Base-by-base conservation (phyloP, 2,329 filamentous ascomycete genomes). In the Pseudogymnoascus sp. region DNA sequence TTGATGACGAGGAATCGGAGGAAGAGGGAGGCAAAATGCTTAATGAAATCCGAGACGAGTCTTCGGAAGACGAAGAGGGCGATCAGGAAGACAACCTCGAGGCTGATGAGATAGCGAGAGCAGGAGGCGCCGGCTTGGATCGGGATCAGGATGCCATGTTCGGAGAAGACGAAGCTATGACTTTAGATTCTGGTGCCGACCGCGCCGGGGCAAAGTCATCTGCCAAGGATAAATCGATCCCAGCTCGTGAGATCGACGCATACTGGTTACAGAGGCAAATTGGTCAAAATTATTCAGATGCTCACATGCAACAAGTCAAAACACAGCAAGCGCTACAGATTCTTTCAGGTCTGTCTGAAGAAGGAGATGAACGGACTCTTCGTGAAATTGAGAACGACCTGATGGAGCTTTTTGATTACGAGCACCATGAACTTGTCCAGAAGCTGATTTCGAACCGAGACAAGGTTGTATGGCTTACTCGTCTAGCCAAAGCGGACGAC, bases 341-440 rank as follows among this genome's bases (percentile, higher is more conserved):
- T 57, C 81, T 99, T 60, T 88, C 89, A 30, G 91, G 89, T 47
- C 81, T 88, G 64, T 81, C 86, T 2, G 87, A 89, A 58, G 87
- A 89, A 61, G 91, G 88, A 14, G 87, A 93, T 63, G 91, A 95
- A 69, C 92, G 90, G 73, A 82, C 89, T 12, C 79, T 97, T 30
- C 87, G 93, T 69, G 93, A 99, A 70, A 92, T 97, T 61, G 94
- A 99, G 71, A 99, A 99, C 73, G 94, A 99, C 65, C 80, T 99
- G 62, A 97, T 97, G 89, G 94, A 97, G 69, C 82, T 99, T 0
- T 97, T 99, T 68, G 94, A 99, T 69, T 99, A 96, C 70, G 93
- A 97, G 69, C 89, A 97, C 70, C 91, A 95, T 64, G 91, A 97
- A 65, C 81, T 97, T 60, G 94, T 97, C 25, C 87, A 90, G 65